Evolutionary conservation across 1,284 basidiomycete genomes (phyloP).

Genomic region (Irpex rosettiformis): DNA sequence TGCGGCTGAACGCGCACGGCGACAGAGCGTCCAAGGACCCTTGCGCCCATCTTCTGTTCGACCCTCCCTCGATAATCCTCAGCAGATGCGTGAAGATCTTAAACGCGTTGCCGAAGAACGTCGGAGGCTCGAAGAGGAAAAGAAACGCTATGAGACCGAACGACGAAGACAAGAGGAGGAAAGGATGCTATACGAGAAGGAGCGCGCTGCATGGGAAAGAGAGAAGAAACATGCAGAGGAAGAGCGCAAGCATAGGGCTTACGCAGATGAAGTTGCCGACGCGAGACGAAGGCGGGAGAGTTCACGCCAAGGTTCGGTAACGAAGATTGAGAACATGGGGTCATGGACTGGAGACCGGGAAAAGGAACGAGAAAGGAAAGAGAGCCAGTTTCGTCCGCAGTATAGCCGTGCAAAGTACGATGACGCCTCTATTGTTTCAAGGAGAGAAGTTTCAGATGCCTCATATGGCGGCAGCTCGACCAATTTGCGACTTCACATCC

Average conservation of each 20-base stretch:
- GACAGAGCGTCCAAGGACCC: constrained; percentile 24
- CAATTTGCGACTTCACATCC: constrained; percentile 15
- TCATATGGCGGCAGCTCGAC: constrained; percentile 17
- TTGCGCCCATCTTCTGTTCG: not conserved
- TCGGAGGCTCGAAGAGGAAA: constrained; percentile 32
- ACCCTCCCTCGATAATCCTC: not conserved
- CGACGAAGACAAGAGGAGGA: constrained; percentile 44
- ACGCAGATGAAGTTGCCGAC: constrained; percentile 58
- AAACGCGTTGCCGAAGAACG: constrained; percentile 11
- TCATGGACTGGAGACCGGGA: constrained; percentile 32
- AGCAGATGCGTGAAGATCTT: constrained; percentile 6
- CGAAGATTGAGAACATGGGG: constrained; percentile 23
- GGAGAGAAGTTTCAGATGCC: constrained; percentile 41
- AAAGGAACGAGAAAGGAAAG: constrained; percentile 33
- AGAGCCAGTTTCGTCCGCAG: constrained; percentile 29
- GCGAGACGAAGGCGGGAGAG: constrained; percentile 59
- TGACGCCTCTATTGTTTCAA: constrained; percentile 26
- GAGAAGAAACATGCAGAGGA: constrained; percentile 51
- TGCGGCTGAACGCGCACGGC: constrained; percentile 52
- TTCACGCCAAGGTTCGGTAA: constrained; percentile 29
- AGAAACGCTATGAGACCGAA: constrained; percentile 44
- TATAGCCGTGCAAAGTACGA: constrained; percentile 24
- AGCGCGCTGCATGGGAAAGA: constrained; percentile 51
- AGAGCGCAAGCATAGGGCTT: constrained; percentile 49
- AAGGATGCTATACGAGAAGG: constrained; percentile 47